phyloP scores from a whole-genome alignment of 1,284 basidiomycete genomes.

The Fomitopsis schrenkii region DNA sequence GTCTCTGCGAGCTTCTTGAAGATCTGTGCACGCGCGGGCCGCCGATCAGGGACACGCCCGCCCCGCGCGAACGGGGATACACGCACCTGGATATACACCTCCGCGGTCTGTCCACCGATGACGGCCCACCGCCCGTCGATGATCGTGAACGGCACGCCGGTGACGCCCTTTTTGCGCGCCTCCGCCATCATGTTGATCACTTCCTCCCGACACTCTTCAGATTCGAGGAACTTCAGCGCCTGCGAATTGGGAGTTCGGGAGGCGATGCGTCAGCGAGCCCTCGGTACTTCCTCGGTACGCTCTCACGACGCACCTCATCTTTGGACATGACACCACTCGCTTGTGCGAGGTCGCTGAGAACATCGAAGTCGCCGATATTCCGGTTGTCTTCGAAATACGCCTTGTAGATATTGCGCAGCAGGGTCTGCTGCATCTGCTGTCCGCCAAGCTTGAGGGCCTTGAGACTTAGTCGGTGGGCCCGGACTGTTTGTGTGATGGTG shows the following conservation, averaged over 20 bases:
- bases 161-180: slow-evolving; percentile 67
- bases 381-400: slow-evolving; percentile 61
- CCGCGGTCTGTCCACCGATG: slow-evolving; percentile 68
- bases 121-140: slow-evolving; percentile 79
- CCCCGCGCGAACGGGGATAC: not conserved
- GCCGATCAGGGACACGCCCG: not conserved
- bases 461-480: slow-evolving; percentile 68
- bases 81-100: slow-evolving; percentile 68
- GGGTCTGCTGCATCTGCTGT: slow-evolving; percentile 53
- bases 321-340: slow-evolving; percentile 56
- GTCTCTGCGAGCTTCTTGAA: slow-evolving; percentile 32
- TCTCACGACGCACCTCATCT: slow-evolving; percentile 43
- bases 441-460: slow-evolving; percentile 71
- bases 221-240: slow-evolving; percentile 55
- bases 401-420: slow-evolving; percentile 60
- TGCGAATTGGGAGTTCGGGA: slow-evolving; percentile 11
- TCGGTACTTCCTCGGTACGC: not conserved
- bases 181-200: slow-evolving; percentile 66
- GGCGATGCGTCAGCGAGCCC: not conserved
- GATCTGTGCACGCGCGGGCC: slow-evolving; percentile 17
- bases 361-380: slow-evolving; percentile 56
- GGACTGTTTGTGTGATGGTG: slow-evolving; percentile 58
- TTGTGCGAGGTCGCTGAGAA: slow-evolving; percentile 62
- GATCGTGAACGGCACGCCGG: slow-evolving; percentile 77
- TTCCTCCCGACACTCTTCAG: slow-evolving; percentile 63